These are phyloP conservation scores for Amauroascus verrucosus DNA, from an alignment of 2,329 filamentous ascomycete species.

Conservation along the genomic window DNA sequence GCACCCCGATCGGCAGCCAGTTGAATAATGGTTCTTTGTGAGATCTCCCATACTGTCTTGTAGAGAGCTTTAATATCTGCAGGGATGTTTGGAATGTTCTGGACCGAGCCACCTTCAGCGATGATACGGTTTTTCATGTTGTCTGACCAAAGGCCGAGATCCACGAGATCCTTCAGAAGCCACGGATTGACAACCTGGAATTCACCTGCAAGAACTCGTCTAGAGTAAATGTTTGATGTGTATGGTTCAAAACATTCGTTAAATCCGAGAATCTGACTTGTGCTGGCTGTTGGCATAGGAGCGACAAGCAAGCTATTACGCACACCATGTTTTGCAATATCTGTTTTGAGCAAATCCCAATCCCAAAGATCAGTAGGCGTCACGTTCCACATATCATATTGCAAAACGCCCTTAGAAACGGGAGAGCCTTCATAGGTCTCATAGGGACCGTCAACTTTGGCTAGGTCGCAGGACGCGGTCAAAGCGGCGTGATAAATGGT, in stretches of 20 bases:
- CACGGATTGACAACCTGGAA: conserved; percentile 99
- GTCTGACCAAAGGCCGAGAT: conserved; percentile 96
- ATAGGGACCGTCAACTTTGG: conserved; percentile 74
- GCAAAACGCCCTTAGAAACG: conserved; percentile 86
- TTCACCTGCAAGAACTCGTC: conserved; percentile 91
- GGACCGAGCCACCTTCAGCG: conserved; percentile 86
- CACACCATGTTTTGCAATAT: conserved; percentile 85
- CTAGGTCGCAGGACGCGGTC: conserved; percentile 77
- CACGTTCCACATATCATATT: conserved; percentile 98
- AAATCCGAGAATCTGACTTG: conserved; percentile 95
- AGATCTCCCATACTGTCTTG: conserved; percentile 99
- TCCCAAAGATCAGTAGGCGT: conserved; percentile 94
- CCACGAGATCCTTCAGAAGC: conserved; percentile 94
- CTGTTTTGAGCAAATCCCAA: conserved; percentile 76
- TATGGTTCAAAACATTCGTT: conserved; percentile 99
- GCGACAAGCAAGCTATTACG: conserved; percentile 93
- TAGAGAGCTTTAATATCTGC: conserved; percentile 92
- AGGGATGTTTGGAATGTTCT: conserved; percentile 94
- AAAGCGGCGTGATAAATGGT: conserved; percentile 96
- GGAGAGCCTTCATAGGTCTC: conserved; percentile 86
- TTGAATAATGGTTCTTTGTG: conserved; percentile 86
- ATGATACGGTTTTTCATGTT: conserved; percentile 99
- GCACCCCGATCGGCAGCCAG: conserved; percentile 98
- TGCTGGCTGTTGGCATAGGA: conserved; percentile 95
- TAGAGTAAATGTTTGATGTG: conserved; percentile 99